Base-by-base conservation (phyloP, 2,329 filamentous ascomycete genomes). In the Fusarium tupiense region DNA sequence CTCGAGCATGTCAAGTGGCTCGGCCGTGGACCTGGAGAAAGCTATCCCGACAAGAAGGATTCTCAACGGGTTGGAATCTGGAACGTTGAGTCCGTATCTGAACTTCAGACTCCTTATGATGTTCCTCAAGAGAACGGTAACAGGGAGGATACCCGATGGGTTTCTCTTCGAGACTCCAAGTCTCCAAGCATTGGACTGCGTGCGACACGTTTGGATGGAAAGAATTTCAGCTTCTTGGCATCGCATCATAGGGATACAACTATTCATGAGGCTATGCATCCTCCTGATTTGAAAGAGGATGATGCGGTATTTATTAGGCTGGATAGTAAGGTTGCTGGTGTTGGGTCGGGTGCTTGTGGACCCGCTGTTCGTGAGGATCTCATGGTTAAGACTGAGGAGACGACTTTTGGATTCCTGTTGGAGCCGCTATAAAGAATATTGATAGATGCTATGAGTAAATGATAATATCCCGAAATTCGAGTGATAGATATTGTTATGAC, bases 71-170 rank as follows among this genome's bases (percentile, higher is more conserved):
- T 90, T 0, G 90, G 87, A 3, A 83, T 89, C 46, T 90, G 84
- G 80, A 78, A 77, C 1, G 79, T 76, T 4, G 77, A 77, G 2
- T 80, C 78, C 2, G 81, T 91, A 4, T 83, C 85, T 2, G 84
- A 87, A 1, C 83, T 93, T 33, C 87, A 88, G 77, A 86, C 86
- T 0, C 83, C 85, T 2, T 93, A 92, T 75, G 91, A 93, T 24
- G 89, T 90, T 29, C 91, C 91, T 0, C 91, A 94, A 78, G 91
- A 93, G 75, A 89, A 88, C 60, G 90, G 90, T 2, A 93, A 93
- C 78, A 84, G 89, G 20, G 89, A 88, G 62, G 89, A 89, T 40
- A 88, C 88, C 0, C 84, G 88, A 12, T 93, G 89, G 88, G 80
- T 92, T 8, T 81, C 82, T 20, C 65, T 86, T 12, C 76, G 64